phyloP scores from a whole-genome alignment of 2,329 filamentous ascomycete genomes.

The Hymenoscyphus linearis region DNA sequence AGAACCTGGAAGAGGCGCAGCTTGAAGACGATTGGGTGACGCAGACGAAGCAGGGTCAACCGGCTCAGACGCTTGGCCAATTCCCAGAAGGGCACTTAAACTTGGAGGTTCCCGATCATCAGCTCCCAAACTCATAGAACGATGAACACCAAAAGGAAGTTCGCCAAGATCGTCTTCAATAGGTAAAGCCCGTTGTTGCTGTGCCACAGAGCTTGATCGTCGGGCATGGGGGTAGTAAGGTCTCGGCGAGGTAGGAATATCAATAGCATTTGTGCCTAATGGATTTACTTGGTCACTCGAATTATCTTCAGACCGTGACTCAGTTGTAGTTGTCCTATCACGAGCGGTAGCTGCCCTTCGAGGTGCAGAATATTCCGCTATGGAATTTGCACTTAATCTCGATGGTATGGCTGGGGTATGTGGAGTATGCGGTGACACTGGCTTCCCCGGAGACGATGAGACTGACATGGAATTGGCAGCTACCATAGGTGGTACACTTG shows the following conservation, averaged over 20 bases:
- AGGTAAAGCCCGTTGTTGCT: conserved; percentile 49
- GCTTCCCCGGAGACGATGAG: conserved; percentile 85
- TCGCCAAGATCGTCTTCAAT: conserved; percentile 58
- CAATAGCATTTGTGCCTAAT: conserved; percentile 60
- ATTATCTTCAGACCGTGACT: conserved; percentile 24
- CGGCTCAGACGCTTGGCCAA: conserved; percentile 36
- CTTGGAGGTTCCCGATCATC: conserved; percentile 60
- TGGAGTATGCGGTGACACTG: conserved; percentile 82
- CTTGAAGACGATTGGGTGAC: conserved; percentile 31
- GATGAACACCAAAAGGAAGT: conserved; percentile 53
- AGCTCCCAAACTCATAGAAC: conserved; percentile 63
- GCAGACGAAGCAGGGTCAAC: conserved; percentile 30
- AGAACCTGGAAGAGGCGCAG: conserved; percentile 28
- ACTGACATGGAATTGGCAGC: conserved; percentile 72
- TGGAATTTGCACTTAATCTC: conserved; percentile 85
- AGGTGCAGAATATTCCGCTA: conserved; percentile 57
- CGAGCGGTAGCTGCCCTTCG: conserved; percentile 22
- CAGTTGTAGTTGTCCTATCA: conserved; percentile 16
- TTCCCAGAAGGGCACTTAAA: conserved; percentile 56
- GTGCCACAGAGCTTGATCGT: conserved; percentile 65
- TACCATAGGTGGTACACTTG: conserved; percentile 59
- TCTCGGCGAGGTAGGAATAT: conserved; percentile 68
- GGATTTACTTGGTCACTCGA: conserved; percentile 35
- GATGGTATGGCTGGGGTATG: conserved; percentile 93
- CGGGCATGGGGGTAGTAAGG: conserved; percentile 48